Evolutionary conservation across 306 rosid genomes (phyloP).

Genomic region (Medicago arabica): DNA sequence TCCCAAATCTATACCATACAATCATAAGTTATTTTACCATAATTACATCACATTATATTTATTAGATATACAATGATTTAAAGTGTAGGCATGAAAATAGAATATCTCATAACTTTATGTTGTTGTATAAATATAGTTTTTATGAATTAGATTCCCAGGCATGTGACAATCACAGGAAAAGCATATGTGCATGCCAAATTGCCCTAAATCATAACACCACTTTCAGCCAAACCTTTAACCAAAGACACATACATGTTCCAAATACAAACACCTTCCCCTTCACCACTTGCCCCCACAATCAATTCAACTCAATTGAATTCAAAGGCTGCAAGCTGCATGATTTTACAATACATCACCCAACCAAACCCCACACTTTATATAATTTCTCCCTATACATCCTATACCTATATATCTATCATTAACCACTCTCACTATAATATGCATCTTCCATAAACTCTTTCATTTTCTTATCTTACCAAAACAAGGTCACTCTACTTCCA

Average conservation of each 20-base stretch:
- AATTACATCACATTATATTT: background rate
- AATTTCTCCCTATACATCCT: background rate
- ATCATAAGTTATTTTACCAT: background rate
- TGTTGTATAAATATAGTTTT: background rate
- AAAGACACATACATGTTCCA: slow-evolving; percentile 41
- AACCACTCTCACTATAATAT: background rate
- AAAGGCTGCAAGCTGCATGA: slow-evolving; percentile 39
- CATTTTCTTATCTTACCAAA: slow-evolving; percentile 37
- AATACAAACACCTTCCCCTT: slow-evolving; percentile 40
- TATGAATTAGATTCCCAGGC: slow-evolving; percentile 22
- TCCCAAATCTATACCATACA: background rate
- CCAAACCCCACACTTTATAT: slow-evolving; percentile 29
- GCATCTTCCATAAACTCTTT: slow-evolving; percentile 17
- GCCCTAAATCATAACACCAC: slow-evolving; percentile 32
- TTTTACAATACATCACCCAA: slow-evolving; percentile 37
- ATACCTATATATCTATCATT: background rate
- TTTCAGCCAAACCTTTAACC: slow-evolving; percentile 25
- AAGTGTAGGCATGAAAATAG: slow-evolving; percentile 3
- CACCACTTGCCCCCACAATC: slow-evolving; percentile 37
- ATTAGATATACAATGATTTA: background rate
- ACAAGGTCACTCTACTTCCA: background rate
- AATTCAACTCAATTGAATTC: slow-evolving; percentile 26
- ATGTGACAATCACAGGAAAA: slow-evolving; percentile 28
- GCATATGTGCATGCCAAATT: slow-evolving; percentile 38
- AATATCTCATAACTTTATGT: background rate